phyloP scores from a whole-genome alignment of 208 protist species.

The Crithidia acanthocephali region DNA sequence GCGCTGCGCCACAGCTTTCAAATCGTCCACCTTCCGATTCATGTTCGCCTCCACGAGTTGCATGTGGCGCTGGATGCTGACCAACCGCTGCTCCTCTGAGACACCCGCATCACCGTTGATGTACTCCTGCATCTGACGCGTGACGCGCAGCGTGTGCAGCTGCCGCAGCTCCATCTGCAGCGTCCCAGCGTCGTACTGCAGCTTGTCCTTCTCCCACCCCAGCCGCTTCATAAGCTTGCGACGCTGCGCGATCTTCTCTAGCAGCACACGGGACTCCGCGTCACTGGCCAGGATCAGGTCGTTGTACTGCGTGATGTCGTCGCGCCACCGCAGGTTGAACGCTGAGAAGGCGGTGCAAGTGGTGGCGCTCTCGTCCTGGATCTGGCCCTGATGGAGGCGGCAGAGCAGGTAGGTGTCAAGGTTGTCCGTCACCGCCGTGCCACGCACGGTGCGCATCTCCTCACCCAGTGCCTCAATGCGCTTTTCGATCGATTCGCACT shows the following conservation, averaged over 20 bases:
- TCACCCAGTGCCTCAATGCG: slow-evolving; percentile 34
- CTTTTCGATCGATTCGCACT: slow-evolving; percentile 25
- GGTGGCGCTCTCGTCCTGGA: slow-evolving; percentile 89
- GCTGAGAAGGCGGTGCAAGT: slow-evolving; percentile 83
- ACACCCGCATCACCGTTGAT: slow-evolving; percentile 78
- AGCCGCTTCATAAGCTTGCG: slow-evolving; percentile 80
- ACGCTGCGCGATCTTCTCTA: slow-evolving; percentile 82
- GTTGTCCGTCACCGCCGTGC: slow-evolving; percentile 36
- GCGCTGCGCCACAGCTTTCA: slow-evolving; percentile 44
- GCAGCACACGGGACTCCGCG: slow-evolving; percentile 69
- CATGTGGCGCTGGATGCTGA: slow-evolving; percentile 77
- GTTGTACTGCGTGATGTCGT: slow-evolving; percentile 83
- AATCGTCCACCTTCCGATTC: slow-evolving; percentile 81
- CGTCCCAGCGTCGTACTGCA: slow-evolving; percentile 80
- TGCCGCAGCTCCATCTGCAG: slow-evolving; percentile 90
- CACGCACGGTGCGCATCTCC: slow-evolving; percentile 27
- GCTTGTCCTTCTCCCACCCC: slow-evolving; percentile 72
- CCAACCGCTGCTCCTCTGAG: slow-evolving; percentile 70
- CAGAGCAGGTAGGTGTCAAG: slow-evolving; percentile 81
- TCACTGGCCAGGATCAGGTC: slow-evolving; percentile 78
- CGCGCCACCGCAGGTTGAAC: slow-evolving; percentile 75
- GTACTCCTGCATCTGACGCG: slow-evolving; percentile 94
- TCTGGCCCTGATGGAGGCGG: slow-evolving; percentile 90
- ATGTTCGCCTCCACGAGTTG: slow-evolving; percentile 70
- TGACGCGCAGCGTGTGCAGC: slow-evolving; percentile 95